Evolutionary conservation across 306 rosid species (phyloP).

Genomic region (Ammopiptanthus mongolicus): DNA sequence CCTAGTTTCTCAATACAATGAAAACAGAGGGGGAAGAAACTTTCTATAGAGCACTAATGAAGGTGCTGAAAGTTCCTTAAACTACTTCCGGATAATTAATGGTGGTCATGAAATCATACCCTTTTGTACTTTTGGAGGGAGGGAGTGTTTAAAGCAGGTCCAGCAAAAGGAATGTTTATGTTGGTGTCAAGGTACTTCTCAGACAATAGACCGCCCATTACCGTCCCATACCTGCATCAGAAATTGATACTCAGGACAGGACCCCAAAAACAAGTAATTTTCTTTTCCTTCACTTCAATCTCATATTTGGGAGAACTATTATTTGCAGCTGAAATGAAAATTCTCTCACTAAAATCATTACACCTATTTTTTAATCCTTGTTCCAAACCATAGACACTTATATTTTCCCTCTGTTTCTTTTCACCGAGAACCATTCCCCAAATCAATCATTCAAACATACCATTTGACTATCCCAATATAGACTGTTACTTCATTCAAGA

Average conservation of each 20-base stretch:
- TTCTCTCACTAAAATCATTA: neutral
- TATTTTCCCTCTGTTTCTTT: neutral
- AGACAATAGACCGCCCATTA: conserved; percentile 91
- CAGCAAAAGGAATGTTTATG: conserved; percentile 76
- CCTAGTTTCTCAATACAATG: neutral
- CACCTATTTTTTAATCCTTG: neutral
- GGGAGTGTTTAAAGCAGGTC: conserved; percentile 86
- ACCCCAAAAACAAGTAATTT: neutral
- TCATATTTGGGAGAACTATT: neutral
- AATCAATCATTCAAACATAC: neutral
- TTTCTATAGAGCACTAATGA: neutral
- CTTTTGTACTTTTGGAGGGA: conserved; percentile 91
- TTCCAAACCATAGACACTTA: neutral
- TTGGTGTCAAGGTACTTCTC: conserved; percentile 92
- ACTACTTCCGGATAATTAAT: neutral
- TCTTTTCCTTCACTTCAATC: neutral
- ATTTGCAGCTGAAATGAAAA: neutral
- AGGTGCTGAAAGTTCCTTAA: conserved; percentile 16
- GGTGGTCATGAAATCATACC: conserved; percentile 47
- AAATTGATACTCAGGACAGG: conserved; percentile 13
- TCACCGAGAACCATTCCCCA: neutral
- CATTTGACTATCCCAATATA: neutral
- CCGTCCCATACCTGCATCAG: conserved; percentile 85
- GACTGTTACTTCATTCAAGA: neutral
- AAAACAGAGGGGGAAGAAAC: neutral